These are phyloP conservation scores for Stagonosporopsis cucurbitacearum DNA, from an alignment of 2,329 filamentous ascomycete species.

Conservation along the genomic window DNA sequence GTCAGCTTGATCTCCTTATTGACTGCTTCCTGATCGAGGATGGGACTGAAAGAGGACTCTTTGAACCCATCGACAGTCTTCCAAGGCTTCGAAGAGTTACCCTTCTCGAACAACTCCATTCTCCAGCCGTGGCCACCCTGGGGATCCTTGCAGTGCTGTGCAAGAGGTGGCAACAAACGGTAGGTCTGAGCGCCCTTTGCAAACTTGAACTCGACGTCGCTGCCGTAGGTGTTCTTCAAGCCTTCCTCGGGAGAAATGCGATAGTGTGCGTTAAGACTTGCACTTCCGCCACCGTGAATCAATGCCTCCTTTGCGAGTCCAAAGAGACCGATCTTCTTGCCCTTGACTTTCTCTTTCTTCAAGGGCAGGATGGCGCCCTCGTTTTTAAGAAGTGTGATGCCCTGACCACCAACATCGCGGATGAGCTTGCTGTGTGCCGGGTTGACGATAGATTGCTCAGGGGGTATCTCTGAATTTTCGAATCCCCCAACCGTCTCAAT, in stretches of 20 bases:
- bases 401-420: conserved; percentile 69
- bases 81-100: conserved; percentile 32
- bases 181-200: conserved; percentile 46
- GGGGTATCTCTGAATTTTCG: conserved; percentile 64
- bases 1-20: conserved; percentile 35
- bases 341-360: conserved; percentile 61
- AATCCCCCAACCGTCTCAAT: conserved; percentile 71
- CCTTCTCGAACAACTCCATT: conserved; percentile 35
- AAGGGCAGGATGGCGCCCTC: conserved; percentile 68
- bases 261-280: conserved; percentile 36
- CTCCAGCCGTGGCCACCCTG: conserved; percentile 44
- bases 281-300: conserved; percentile 46
- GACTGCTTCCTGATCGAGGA: conserved; percentile 32
- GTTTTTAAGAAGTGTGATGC: conserved; percentile 77
- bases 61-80: conserved; percentile 32
- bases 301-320: conserved; percentile 65
- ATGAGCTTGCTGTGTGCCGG: conserved; percentile 66
- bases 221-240: conserved; percentile 34
- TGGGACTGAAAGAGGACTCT: conserved; percentile 35
- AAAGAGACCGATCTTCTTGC: conserved; percentile 71
- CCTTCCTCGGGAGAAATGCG: conserved; percentile 38
- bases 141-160: conserved; percentile 32
- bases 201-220: conserved; percentile 41
- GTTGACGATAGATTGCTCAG: conserved; percentile 67
- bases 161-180: conserved; percentile 41